Evolutionary conservation across 352 stramenopile genomes (phyloP).

Genomic region (Globisporangium barbulae): DNA sequence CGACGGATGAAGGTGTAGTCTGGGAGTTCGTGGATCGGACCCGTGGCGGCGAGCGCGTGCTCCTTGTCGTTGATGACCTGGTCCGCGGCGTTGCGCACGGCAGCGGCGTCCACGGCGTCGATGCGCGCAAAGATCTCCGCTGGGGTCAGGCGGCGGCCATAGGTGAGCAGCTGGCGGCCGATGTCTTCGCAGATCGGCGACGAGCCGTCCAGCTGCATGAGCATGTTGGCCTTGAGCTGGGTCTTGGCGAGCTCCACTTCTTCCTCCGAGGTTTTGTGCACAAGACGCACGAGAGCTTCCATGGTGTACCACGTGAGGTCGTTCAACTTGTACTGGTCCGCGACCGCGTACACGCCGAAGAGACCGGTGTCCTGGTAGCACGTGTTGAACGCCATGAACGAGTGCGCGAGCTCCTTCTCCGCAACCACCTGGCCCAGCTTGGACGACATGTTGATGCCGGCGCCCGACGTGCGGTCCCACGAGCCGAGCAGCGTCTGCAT

Average conservation of each 20-base stretch:
- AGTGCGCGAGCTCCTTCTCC: slow-evolving; percentile 96
- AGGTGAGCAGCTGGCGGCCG: slow-evolving; percentile 97
- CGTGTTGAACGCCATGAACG: slow-evolving; percentile 99
- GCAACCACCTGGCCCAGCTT: slow-evolving; percentile 97
- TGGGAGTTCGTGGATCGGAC: slow-evolving; percentile 97
- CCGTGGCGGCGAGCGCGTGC: slow-evolving; percentile 96
- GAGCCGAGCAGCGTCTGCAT: slow-evolving; percentile 94
- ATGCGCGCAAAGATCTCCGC: slow-evolving; percentile 99
- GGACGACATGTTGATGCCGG: slow-evolving; percentile 94
- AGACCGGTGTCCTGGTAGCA: slow-evolving; percentile 99
- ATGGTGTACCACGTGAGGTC: slow-evolving; percentile 95
- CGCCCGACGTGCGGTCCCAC: slow-evolving; percentile 91
- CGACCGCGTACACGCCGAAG: slow-evolving; percentile 98
- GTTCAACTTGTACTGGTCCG: slow-evolving; percentile 93
- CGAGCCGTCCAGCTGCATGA: slow-evolving; percentile 99
- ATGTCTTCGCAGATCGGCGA: slow-evolving; percentile 99
- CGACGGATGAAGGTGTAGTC: slow-evolving; percentile 99
- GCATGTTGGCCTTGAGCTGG: slow-evolving; percentile 99
- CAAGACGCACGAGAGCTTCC: slow-evolving; percentile 93
- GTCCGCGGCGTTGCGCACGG: slow-evolving; percentile 88
- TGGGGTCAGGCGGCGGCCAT: slow-evolving; percentile 95
- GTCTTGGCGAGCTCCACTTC: slow-evolving; percentile 98
- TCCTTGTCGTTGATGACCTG: slow-evolving; percentile 98
- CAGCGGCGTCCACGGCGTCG: slow-evolving; percentile 95
- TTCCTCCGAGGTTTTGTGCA: slow-evolving; percentile 96